Evolutionary conservation across 257 asterid species (phyloP).

Genomic region (Eustoma russellianum): DNA sequence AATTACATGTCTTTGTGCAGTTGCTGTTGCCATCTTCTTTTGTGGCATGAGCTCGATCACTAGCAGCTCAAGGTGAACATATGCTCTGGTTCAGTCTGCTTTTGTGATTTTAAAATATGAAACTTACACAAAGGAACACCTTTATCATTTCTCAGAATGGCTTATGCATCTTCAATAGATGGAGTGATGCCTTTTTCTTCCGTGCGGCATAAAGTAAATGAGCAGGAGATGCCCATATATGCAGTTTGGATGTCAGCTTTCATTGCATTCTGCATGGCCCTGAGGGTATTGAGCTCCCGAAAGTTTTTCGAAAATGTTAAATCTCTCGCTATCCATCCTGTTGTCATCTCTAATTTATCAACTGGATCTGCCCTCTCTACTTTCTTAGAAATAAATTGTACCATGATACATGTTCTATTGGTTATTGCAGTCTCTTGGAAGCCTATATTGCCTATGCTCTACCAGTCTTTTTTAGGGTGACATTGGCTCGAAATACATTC

Average conservation of each 20-base stretch:
- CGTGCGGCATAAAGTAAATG: conserved; percentile 81
- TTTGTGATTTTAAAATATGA: conserved; percentile 3
- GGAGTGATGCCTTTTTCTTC: conserved; percentile 95
- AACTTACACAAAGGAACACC: background rate
- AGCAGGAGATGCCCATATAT: conserved; percentile 72
- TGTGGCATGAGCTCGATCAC: conserved; percentile 95
- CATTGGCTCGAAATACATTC: conserved; percentile 73
- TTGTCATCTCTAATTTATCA: too few relatives aligned
- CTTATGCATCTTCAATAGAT: conserved; percentile 89
- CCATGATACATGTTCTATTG: background rate
- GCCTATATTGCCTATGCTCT: conserved; percentile 93
- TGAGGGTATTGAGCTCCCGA: conserved; percentile 44
- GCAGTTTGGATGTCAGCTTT: conserved; percentile 90
- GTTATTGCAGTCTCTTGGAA: conserved; percentile 75
- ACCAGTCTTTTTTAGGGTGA: conserved; percentile 79
- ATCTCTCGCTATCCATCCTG: too few relatives aligned
- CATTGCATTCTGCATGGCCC: conserved; percentile 93
- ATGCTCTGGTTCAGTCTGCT: background rate
- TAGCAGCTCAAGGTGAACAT: conserved; percentile 82
- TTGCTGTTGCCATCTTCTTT: conserved; percentile 80
- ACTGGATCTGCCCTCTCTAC: too few relatives aligned
- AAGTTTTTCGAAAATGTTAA: too few relatives aligned
- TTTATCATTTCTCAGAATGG: conserved; percentile 48
- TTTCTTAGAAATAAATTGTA: too few relatives aligned
- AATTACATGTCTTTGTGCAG: conserved; percentile 51